Evolutionary conservation across 257 asterid species (phyloP), one percentile per base, ranked within the genome.

Genomic region (Anisodus acutangulus): DNA sequence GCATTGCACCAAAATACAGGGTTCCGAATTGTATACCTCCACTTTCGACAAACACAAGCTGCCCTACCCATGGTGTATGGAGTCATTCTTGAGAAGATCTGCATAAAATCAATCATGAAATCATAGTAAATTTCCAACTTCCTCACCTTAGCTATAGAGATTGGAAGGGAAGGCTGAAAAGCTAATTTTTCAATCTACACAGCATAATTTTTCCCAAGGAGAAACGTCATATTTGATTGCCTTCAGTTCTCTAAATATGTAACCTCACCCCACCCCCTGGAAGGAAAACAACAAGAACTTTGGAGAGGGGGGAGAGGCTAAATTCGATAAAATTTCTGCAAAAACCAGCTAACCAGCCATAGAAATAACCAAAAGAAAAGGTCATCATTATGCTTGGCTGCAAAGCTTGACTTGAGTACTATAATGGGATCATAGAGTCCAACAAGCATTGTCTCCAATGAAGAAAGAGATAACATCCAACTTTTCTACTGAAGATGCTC

Each of bases 1-100:
- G 98, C 97, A 88, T 81, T 89, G 86, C 98, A 94, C 99, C 99
- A 96, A 70, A 96, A 96, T 82, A 93, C 91, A n/a, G 99, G 99
- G 84, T 91, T 93, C 35, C 98, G 93, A 6, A 94, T 92, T 35
- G 99, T 94, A 82, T 93, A 94, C 89, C 95, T 92, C 99, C 98
- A 96, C 88, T 94, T 96, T 39, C 98, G 93, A 85, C 99, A 96
- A 79, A 96, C 99, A 87, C 99, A 96, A 83, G 97, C 91, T 79
- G 98, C 98, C 86, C 91, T 92, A 81, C 99, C 99, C 80, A 96
- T 85, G 80, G 91, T 88, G 88, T 93, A 92, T 8, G 99, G 98
- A 83, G 87, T 81, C 97, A 92, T 87, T 89, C 86, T 94, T 8
- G 91, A 88, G 80, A 96, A 96, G 76, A 96, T 93, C 99, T 96